Base-by-base conservation (phyloP, 2,329 filamentous ascomycete genomes). In the Coniochaeta ligniaria region DNA sequence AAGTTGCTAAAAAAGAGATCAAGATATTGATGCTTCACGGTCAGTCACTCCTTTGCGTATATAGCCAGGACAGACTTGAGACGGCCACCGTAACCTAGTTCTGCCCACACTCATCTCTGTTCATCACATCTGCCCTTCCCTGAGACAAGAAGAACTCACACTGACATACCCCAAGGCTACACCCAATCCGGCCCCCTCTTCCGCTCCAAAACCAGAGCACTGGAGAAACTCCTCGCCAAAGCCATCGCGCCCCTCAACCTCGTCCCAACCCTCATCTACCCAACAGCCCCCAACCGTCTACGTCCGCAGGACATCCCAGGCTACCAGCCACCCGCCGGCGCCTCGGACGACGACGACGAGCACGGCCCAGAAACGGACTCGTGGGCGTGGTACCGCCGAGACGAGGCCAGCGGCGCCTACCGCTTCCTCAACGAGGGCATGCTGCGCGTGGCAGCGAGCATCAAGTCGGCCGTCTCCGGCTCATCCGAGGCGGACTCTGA, bases 161-260 rank as follows among this genome's bases (percentile, higher is more conserved):
- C 22, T 28, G 52, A 36, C 43, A 45, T n/a, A 60, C 41, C 60
- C 17, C 41, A 60, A 87, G 90, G 94, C 74, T 97, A 87, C 83
- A 96, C 94, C 8, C 94, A 98, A 80, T 96, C 91, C 31, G 92
- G 93, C 4, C 75, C 87, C 4, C 80, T 92, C 64, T 97, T 97
- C 83, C 88, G 86, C 72, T 84, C 88, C 73, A 97, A 97, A 78
- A 96, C 91, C 54, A 90, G 92, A 73, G 91, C 91, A 12, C 80
- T 97, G 1, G 86, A 92, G 68, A 96, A 97, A 74, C 79, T 88
- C 59, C 83, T 97, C 61, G 74, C 79, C 63, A 96, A 96, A 71
- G 77, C 85, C 31, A 89, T 97, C 64, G 74, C 82, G 1, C 82
- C 87, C 52, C 75, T 83, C 60, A 77, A 78, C 66, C 72, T 84